Percentiles rank a stretch among this genome's conserved stretches.
These are phyloP conservation scores for Styphnolobium japonicum DNA, from an alignment of 306 rosid genomes.

Conservation along the genomic window DNA sequence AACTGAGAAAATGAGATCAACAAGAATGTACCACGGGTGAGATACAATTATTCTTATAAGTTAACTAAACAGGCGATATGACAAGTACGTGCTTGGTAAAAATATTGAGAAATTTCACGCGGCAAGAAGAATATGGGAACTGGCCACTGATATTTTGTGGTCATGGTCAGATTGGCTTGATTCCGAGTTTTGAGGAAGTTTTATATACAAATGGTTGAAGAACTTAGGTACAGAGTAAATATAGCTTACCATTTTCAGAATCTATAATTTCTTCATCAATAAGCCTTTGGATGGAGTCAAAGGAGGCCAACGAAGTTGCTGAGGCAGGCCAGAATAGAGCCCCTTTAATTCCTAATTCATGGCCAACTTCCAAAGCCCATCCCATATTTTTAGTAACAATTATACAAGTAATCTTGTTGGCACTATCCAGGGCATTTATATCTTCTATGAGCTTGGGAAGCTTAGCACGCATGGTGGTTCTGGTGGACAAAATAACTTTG, in stretches of 20 bases:
- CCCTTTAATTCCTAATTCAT: slow-evolving; percentile 37
- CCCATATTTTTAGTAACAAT: slow-evolving; percentile 41
- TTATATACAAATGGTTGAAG: too few relatives aligned
- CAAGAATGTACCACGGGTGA: not conserved
- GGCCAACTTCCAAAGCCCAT: slow-evolving; percentile 50
- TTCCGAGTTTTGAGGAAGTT: too few relatives aligned
- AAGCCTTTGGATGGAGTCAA: slow-evolving; percentile 25
- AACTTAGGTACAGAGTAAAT: not conserved
- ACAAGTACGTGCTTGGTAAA: not conserved
- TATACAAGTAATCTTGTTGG: slow-evolving; percentile 35
- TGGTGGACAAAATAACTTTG: slow-evolving; percentile 19
- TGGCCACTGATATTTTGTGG: too few relatives aligned
- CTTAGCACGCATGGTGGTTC: slow-evolving; percentile 32
- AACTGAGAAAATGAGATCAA: not conserved
- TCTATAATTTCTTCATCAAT: slow-evolving; percentile 36
- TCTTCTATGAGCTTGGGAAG: slow-evolving; percentile 50
- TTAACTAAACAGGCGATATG: not conserved
- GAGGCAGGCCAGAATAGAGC: slow-evolving; percentile 48
- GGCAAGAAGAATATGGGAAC: too few relatives aligned
- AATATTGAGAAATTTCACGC: too few relatives aligned
- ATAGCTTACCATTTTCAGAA: slow-evolving; percentile 16
- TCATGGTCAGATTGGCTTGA: too few relatives aligned
- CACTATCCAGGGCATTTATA: slow-evolving; percentile 1
- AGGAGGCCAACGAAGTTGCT: slow-evolving; percentile 28
- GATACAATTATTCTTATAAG: not conserved